Conservation (phyloP, 2,329 filamentous ascomycete genomes). For the Arthroderma uncinatum region DNA sequence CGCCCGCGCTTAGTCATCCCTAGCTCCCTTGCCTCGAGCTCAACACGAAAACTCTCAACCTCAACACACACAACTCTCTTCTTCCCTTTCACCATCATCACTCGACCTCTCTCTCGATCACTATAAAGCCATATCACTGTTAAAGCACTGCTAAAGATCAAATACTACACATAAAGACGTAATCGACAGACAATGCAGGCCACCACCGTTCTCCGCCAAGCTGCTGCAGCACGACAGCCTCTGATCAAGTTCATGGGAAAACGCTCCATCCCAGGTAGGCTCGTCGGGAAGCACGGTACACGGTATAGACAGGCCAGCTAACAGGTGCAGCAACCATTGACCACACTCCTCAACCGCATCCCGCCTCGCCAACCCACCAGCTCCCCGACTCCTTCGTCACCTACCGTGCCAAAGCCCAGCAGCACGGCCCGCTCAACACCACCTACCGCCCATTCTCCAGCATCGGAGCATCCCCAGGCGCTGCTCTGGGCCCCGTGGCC, state of each 20-base stretch:
- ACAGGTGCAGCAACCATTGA: slow-evolving; percentile 30
- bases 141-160: no score
- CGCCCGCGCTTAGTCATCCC: slow-evolving; percentile 1
- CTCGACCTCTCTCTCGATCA: background rate
- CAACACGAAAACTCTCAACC: background rate
- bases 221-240: slow-evolving; percentile 30
- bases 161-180: no score
- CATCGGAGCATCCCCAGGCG: slow-evolving; percentile 53
- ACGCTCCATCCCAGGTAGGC: slow-evolving; percentile 36
- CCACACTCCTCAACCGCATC: slow-evolving; percentile 49
- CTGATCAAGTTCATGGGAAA: slow-evolving; percentile 42
- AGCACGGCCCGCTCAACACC: slow-evolving; percentile 49
- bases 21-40: background rate
- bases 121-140: background rate
- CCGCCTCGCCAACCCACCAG: slow-evolving; percentile 43
- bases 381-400: slow-evolving; percentile 52
- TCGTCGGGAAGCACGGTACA: background rate
- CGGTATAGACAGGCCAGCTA: background rate
- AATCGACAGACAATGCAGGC: slow-evolving; percentile 30
- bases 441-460: slow-evolving; percentile 26
- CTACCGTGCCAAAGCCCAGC: slow-evolving; percentile 53
- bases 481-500: slow-evolving; percentile 59
- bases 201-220: slow-evolving; percentile 31
- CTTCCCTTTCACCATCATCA: background rate
- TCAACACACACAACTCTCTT: background rate